Base-by-base conservation (phyloP, 1,139 yeast genomes). In the Kurtzmaniella natalensis region DNA sequence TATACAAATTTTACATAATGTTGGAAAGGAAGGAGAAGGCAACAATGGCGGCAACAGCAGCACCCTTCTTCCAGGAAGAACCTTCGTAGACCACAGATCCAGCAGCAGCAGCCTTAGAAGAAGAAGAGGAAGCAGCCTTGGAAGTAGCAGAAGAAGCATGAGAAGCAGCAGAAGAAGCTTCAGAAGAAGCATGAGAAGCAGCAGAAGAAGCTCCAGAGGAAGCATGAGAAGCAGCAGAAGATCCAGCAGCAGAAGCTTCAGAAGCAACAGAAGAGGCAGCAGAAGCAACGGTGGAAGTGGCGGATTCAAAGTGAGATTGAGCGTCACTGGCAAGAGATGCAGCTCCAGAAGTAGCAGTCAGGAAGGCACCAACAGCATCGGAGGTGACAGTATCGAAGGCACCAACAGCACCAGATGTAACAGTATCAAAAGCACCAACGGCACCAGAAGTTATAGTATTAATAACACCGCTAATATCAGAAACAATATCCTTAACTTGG, bases 51-150 rank as follows among this genome's bases (percentile, higher is more conserved):
- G 61, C 64, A 28, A 68, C 55, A 16, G 60, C 61, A 34, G 55
- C 54, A 24, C 68, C 58, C 50, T 53, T 62, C 54, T 68, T 68
- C 73, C 71, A 66, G 36, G 62, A 54, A 23, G 61, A 57, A 21
- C 51, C 27, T 18, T 53, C 55, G 20, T 47, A 36, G 35, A 34
- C 30, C 27, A 44, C 37, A 28, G 39, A 41, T 18, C 29, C 38
- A 15, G 34, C 36, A 16, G 37, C 37, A 25, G 37, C 39, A 34
- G 41, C 30, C 18, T 28, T 17, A 23, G 45, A 33, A 23, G 40
- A 42, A 14, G 43, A 35, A 20, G 32, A 18, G 7, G 45, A 33
- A 31, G 37, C 33, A 18, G 33, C 36, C 14, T 35, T 31, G 17
- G 39, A 36, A 28, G 40, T 37, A 28, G 29, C 21, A 16, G 43